Evolutionary conservation across 208 protist genomes (phyloP).

Genomic region (Herpetomonas tarakana): DNA sequence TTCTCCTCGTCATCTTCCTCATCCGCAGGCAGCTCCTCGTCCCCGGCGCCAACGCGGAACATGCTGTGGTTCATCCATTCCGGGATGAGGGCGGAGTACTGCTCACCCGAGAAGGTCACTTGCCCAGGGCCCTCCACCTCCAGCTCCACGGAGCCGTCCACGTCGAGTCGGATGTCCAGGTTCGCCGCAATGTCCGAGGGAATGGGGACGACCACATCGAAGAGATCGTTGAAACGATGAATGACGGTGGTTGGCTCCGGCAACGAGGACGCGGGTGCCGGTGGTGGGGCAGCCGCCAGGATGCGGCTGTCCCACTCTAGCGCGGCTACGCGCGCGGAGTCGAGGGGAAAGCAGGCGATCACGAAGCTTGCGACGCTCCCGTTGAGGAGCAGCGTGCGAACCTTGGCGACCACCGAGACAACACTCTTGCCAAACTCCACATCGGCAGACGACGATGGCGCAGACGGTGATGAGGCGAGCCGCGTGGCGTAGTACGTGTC

Average conservation of each 20-base stretch:
- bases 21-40: constrained; percentile 35
- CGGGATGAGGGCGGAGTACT: constrained; percentile 48
- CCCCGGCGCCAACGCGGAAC: constrained; percentile 35
- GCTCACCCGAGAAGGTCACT: constrained; percentile 72
- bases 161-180: constrained; percentile 64
- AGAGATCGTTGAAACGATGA: not conserved
- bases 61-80: constrained; percentile 58
- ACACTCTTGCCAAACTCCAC: not conserved
- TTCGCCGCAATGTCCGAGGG: constrained; percentile 41
- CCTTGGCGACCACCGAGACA: constrained; percentile 38
- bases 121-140: constrained; percentile 65
- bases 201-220: not conserved
- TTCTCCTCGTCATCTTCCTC: constrained; percentile 26
- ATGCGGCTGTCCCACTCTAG: constrained; percentile 6
- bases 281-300: not conserved
- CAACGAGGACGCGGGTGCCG: not conserved
- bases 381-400: constrained; percentile 41
- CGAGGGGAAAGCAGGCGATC: constrained; percentile 50
- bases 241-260: not conserved
- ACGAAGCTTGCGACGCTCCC: constrained; percentile 48
- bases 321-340: constrained; percentile 17
- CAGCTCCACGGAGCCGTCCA: constrained; percentile 69
- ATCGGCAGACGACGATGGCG: not conserved
- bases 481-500: constrained; percentile 23
- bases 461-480: not conserved